Base-by-base conservation (phyloP, 1,284 basidiomycete species). In the Laetiporus sulphureus region DNA sequence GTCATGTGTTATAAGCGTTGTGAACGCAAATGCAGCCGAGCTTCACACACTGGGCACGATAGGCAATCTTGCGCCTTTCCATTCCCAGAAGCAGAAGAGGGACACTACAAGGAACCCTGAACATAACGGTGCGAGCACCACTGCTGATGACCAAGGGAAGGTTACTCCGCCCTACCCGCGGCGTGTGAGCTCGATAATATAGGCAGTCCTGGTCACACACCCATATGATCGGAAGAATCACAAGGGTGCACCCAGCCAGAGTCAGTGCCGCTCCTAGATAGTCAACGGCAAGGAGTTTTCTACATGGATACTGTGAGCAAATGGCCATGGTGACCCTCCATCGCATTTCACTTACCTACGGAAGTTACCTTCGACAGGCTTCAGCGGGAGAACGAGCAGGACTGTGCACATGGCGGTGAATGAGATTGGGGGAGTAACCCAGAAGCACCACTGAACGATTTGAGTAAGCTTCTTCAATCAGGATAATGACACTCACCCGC, bases 221-320 rank as follows among this genome's bases (percentile, higher is more conserved):
- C 75, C 84, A 89, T 27, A 84, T 85, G 15, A 89, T 67, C 0
- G 83, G 82, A 11, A 88, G 65, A 32, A 86, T 70, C 16, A 88
- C 58, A 5, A 85, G 63, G 4, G 75, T 67, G 25, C 79, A 79
- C n/a, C 73, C 82, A 1, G 65, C 65, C 6, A 87, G 68, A 0
- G 78, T 79, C 15, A 87, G 59, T 1, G 68, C 42, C 0, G 73
- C 68, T 0, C 85, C 85, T 19, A 76, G 49, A 48, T 82, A 88
- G 55, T 89, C 85, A 16, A 88, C 63, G 1, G 71, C 72, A n/a
- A 73, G 61, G n/a, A 86, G 64, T 58, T 89, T 87, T 49, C 73
- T 75, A 43, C 34, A 16, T 13, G 6, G 30, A 24, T 7, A 15
- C 18, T 18, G n/a, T 27, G 22, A 10, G 16, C 12, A 15, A 23